Percentiles rank a stretch among this genome's conserved stretches.
Conservation (phyloP, 2,329 filamentous ascomycete species). For the Nannizzia gypsea region DNA sequence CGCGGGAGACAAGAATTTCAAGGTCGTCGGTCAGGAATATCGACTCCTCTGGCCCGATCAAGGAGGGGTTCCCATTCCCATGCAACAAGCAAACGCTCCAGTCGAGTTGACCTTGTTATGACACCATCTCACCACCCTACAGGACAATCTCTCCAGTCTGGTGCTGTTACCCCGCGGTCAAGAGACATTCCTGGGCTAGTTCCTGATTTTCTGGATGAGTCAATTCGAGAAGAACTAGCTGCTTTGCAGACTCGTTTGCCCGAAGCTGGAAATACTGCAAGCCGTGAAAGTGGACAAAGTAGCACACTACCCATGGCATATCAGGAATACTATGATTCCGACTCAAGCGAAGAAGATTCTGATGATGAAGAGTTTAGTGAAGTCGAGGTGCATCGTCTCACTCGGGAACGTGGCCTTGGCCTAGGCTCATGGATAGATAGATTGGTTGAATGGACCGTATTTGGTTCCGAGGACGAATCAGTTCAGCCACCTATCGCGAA, state of each 20-base stretch:
- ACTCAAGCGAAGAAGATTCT: constrained; percentile 16
- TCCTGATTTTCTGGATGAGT: constrained; percentile 42
- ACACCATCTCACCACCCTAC: constrained; percentile 17
- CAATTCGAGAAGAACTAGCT: constrained; percentile 30
- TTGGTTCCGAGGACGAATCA: constrained; percentile 41
- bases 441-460: constrained; percentile 47
- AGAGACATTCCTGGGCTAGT: constrained; percentile 15
- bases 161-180: constrained; percentile 4
- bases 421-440: constrained; percentile 47
- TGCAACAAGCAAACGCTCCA: constrained; percentile 23
- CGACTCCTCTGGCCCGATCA: constrained; percentile 25
- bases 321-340: constrained; percentile 16
- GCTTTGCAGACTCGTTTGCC: constrained; percentile 2
- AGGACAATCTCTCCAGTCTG: constrained; percentile 12
- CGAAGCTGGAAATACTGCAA: constrained; percentile 12
- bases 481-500: constrained; percentile 2
- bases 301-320: constrained; percentile 13
- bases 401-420: constrained; percentile 42
- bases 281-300: constrained; percentile 9
- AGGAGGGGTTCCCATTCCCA: constrained; percentile 26
- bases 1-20: constrained; percentile 18
- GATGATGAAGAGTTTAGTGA: constrained; percentile 34
- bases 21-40: constrained; percentile 26
- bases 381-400: constrained; percentile 41
- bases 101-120: constrained; percentile 28